Evolutionary conservation across 805 yeast species (phyloP), one percentile per base, ranked within the genome.

Genomic region (Saccharomycopsis fibuligera): DNA sequence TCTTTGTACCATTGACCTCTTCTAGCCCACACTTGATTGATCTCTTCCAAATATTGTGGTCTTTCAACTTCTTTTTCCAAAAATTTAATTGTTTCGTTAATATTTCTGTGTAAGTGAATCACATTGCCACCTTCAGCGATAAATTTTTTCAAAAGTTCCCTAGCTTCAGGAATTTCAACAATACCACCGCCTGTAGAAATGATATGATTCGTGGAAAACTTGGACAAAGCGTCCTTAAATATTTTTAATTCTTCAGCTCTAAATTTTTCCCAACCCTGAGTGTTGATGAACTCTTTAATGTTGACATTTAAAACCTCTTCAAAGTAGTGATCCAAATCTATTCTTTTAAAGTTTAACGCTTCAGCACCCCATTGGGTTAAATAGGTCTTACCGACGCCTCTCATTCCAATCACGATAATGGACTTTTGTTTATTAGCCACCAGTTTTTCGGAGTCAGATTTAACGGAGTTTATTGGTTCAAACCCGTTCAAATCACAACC

Each of bases 131-230:
- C 86, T 21, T 67, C 58, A 5, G 67, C 65, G 10, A 24, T 23
- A 62, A 79, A 85, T 5, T 70, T 62, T 57, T 80, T 74, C 62
- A 93, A 70, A 5, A 78, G 56, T 9, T 71, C 71, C 58, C 97
- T 76, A 3, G 95, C 79, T n/a, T 64, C 74, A 5, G 72, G 72
- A 35, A 75, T 75, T 66, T 91, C 98, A 24, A 93, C 95, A 52
- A 93, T 73, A 8, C 99, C 99, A 39, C 99, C 99, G 30, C 99
- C 99, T 44, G 96, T 86, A 0, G 98, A 86, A 47, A 91, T 74
- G 21, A 91, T 85, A 58, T 80, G 71, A 4, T 83, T 83, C 17
- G 58, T 59, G 4, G 66, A 48, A 53, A 64, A 61, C 27, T 69
- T 63, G 2, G 62, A 54, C 17, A 85, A 54, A 27, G 73, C 68